These are phyloP conservation scores for Vinca minor DNA, from an alignment of 257 asterid genomes.

Conservation along the genomic window DNA sequence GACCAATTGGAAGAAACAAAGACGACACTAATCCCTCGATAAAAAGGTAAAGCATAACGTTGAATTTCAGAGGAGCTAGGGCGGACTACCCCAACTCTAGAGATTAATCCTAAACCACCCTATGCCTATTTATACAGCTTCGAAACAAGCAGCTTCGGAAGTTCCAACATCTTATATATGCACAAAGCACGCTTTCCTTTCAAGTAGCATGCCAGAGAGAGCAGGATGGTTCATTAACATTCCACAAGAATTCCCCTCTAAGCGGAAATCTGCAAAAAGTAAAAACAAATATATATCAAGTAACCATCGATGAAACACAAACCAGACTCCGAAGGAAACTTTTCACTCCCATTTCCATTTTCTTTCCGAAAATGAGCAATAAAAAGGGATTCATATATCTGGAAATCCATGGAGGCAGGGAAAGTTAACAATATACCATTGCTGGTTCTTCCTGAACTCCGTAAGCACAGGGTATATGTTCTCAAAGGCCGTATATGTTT, in stretches of 20 bases:
- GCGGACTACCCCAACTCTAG: not conserved
- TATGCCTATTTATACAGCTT: not conserved
- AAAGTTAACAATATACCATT: not conserved
- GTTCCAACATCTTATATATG: not conserved
- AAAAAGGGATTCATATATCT: not conserved
- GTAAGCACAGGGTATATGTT: conserved; percentile 11
- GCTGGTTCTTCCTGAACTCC: conserved; percentile 9
- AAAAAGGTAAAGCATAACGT: not conserved
- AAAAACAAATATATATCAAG: not conserved
- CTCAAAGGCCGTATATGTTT: conserved; percentile 7
- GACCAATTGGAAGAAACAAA: conserved; percentile 1
- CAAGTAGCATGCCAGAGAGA: conserved; percentile 5
- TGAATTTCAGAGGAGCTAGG: not conserved
- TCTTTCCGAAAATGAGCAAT: not conserved
- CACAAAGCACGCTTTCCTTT: not conserved
- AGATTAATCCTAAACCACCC: not conserved
- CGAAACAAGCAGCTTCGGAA: not conserved
- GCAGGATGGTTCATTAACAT: conserved; percentile 1
- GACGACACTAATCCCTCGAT: not conserved
- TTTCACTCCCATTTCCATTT: not conserved
- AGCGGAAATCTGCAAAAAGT: conserved; percentile 1
- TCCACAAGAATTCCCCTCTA: not conserved
- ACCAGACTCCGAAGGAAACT: not conserved
- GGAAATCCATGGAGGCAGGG: not conserved
- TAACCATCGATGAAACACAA: not conserved